phyloP scores from a whole-genome alignment of 2,329 filamentous ascomycete genomes.

The Clonostachys solani region DNA sequence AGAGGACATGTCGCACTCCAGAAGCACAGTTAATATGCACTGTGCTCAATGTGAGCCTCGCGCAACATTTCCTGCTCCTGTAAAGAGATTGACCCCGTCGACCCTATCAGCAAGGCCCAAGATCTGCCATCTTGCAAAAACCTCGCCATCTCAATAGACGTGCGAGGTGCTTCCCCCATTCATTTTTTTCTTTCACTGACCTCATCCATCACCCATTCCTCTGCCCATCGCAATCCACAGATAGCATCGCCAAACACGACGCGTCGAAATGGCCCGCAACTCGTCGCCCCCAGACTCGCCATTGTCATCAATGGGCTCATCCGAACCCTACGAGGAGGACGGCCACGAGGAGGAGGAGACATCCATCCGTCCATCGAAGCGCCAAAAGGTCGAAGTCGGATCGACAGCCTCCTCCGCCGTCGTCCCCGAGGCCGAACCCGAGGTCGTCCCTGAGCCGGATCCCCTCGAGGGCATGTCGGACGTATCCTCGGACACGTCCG shows the following conservation, averaged over 20 bases:
- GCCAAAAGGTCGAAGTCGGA: constrained; percentile 37
- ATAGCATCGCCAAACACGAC: not conserved
- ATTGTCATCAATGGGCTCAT: constrained; percentile 40
- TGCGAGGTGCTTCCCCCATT: too few relatives aligned
- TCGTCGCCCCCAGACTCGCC: constrained; percentile 38
- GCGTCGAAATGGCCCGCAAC: constrained; percentile 26
- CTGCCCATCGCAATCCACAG: not conserved
- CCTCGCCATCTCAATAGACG: too few relatives aligned
- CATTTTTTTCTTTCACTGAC: too few relatives aligned
- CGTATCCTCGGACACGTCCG: constrained; percentile 86
- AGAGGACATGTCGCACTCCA: too few relatives aligned
- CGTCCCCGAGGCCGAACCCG: constrained; percentile 34
- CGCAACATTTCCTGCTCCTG: too few relatives aligned
- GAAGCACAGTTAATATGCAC: too few relatives aligned
- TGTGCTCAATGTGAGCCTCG: too few relatives aligned
- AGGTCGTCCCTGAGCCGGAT: constrained; percentile 43
- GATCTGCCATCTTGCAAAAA: too few relatives aligned
- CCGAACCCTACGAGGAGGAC: constrained; percentile 40
- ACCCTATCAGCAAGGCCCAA: not conserved
- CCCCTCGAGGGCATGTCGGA: constrained; percentile 60
- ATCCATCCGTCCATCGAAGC: constrained; percentile 38
- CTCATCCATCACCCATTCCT: not conserved
- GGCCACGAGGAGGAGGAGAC: constrained; percentile 34
- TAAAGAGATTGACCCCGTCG: too few relatives aligned
- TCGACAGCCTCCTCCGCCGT: constrained; percentile 41